Conservation (phyloP, 768 basidiomycete species). For the Artomyces pyxidatus region DNA sequence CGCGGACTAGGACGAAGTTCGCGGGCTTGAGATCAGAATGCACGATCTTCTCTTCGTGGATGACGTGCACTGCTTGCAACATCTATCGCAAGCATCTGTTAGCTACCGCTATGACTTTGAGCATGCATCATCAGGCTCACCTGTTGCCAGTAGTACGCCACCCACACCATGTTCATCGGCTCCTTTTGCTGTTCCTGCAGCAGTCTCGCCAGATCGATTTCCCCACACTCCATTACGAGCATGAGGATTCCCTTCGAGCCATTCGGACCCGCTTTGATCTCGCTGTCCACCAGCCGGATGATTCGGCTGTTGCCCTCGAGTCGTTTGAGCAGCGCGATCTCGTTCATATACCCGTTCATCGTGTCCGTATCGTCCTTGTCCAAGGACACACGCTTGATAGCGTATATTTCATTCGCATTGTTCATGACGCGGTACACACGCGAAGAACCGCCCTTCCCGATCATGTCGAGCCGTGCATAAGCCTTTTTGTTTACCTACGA, state of each 20-base stretch:
- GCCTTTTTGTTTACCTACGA: slow-evolving; percentile 68
- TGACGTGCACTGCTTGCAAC: slow-evolving; percentile 96
- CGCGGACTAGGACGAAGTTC: slow-evolving; percentile 94
- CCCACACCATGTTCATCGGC: slow-evolving; percentile 86
- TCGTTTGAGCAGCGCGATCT: slow-evolving; percentile 89
- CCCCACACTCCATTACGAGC: slow-evolving; percentile 95
- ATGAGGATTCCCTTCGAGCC: slow-evolving; percentile 69
- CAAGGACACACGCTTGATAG: slow-evolving; percentile 87
- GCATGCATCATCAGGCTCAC: slow-evolving; percentile 32
- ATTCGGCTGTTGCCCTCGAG: slow-evolving; percentile 90
- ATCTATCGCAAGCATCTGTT: slow-evolving; percentile 47
- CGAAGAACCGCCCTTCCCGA: slow-evolving; percentile 94
- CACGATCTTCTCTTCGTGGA: slow-evolving; percentile 97
- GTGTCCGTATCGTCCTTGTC: slow-evolving; percentile 87
- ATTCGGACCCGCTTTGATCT: slow-evolving; percentile 65
- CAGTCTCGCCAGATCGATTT: slow-evolving; percentile 78
- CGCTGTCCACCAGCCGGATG: slow-evolving; percentile 86
- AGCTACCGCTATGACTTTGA: neutral
- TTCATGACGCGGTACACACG: slow-evolving; percentile 89
- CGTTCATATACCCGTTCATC: slow-evolving; percentile 90
- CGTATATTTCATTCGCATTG: slow-evolving; percentile 67
- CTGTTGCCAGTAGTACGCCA: slow-evolving; percentile 96
- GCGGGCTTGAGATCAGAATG: slow-evolving; percentile 98
- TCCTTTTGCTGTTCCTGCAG: slow-evolving; percentile 80
- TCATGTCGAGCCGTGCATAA: slow-evolving; percentile 80